phyloP scores from a whole-genome alignment of 2,329 filamentous ascomycete species.

The Colletotrichum orbiculare region DNA sequence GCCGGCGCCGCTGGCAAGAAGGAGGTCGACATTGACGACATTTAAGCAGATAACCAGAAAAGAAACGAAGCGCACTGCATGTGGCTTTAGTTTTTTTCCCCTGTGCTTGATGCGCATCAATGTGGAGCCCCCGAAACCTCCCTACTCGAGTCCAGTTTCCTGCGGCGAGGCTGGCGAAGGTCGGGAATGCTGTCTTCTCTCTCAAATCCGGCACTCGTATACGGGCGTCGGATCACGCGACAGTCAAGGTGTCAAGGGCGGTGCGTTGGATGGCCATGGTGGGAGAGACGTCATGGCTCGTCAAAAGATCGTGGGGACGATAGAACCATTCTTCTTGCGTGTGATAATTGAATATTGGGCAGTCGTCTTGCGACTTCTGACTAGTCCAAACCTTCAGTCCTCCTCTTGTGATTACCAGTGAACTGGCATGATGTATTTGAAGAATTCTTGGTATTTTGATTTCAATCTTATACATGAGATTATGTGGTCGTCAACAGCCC shows the following conservation, averaged over 20 bases:
- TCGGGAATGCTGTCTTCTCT: conserved; percentile 72
- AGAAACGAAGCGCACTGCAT: conserved; percentile 20
- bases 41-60: conserved; percentile 59
- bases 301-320: conserved; percentile 38
- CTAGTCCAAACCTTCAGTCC: not conserved
- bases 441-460: not conserved
- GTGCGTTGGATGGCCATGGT: conserved; percentile 58
- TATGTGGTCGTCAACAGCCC: not conserved
- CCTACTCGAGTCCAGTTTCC: conserved; percentile 11
- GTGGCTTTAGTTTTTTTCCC: conserved; percentile 5
- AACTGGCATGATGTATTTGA: not conserved
- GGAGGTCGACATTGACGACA: conserved; percentile 96
- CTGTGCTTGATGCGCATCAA: conserved; percentile 8
- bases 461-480: not conserved
- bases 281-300: conserved; percentile 71
- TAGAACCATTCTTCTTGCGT: conserved; percentile 21
- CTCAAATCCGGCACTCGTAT: conserved; percentile 55
- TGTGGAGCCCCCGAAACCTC: conserved; percentile 32
- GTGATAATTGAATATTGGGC: conserved; percentile 26
- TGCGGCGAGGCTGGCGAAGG: conserved; percentile 30
- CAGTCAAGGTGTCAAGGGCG: conserved; percentile 52
- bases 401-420: not conserved
- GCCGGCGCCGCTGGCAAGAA: conserved; percentile 70
- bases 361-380: not conserved
- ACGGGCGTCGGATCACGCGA: conserved; percentile 51